Conservation (phyloP, 1,284 basidiomycete genomes). For the Chondrostereum purpureum region DNA sequence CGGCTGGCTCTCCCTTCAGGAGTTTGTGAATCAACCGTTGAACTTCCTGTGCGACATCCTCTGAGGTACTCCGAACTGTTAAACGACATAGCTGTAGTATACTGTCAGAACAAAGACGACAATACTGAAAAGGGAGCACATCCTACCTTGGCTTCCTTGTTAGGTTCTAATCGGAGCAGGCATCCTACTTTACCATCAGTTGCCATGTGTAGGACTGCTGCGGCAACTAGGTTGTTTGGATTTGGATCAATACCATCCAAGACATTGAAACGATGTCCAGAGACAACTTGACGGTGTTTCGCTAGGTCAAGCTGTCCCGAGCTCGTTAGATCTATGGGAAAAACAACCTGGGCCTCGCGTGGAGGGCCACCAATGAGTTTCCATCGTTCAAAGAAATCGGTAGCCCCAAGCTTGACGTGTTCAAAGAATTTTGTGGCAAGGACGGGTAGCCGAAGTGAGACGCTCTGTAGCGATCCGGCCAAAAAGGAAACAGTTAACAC, state of each 20-base stretch:
- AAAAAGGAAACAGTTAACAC: slow-evolving; percentile 88
- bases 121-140: slow-evolving; percentile 3
- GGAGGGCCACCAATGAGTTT: slow-evolving; percentile 93
- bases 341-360: slow-evolving; percentile 85
- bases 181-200: slow-evolving; percentile 91
- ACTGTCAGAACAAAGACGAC: background rate
- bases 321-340: slow-evolving; percentile 68
- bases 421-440: slow-evolving; percentile 91
- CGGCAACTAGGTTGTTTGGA: slow-evolving; percentile 82
- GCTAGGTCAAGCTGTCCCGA: slow-evolving; percentile 69
- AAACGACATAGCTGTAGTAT: slow-evolving; percentile 78
- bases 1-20: slow-evolving; percentile 25
- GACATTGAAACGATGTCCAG: slow-evolving; percentile 72
- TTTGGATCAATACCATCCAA: slow-evolving; percentile 84
- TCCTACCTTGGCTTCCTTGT: slow-evolving; percentile 85
- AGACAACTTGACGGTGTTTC: slow-evolving; percentile 70
- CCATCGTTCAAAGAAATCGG: slow-evolving; percentile 98
- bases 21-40: slow-evolving; percentile 61
- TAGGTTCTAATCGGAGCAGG: slow-evolving; percentile 89
- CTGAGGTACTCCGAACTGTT: slow-evolving; percentile 93
- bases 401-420: slow-evolving; percentile 75
- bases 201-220: slow-evolving; percentile 88
- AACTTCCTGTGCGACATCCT: slow-evolving; percentile 80
- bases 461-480: slow-evolving; percentile 84
- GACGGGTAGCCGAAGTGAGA: slow-evolving; percentile 83